Conservation (phyloP, 2,329 filamentous ascomycete species). For the Blumeria hordei region DNA sequence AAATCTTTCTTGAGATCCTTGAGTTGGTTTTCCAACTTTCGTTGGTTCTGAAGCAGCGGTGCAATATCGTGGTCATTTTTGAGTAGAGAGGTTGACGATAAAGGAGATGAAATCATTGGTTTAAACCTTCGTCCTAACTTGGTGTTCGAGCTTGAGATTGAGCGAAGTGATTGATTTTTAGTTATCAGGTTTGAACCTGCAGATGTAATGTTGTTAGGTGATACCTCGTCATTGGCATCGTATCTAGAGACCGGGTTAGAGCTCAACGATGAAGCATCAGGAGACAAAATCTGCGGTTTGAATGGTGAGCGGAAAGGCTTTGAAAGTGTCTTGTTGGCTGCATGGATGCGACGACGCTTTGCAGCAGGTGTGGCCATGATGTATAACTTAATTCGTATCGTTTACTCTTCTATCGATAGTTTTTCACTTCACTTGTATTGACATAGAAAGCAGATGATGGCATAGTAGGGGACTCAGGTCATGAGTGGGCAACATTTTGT, state of each 20-base stretch:
- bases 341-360: constrained; percentile 39
- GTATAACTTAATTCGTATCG: no score
- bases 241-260: background rate
- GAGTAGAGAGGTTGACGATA: constrained; percentile 12
- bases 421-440: no score
- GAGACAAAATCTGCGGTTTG: constrained; percentile 22
- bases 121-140: background rate
- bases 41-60: constrained; percentile 12
- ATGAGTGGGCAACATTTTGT: no score
- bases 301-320: constrained; percentile 54
- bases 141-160: constrained; percentile 1
- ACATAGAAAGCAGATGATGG: no score
- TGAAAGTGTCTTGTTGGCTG: constrained; percentile 30
- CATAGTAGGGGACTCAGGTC: no score
- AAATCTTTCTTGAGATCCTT: constrained; percentile 18
- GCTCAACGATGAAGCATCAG: background rate
- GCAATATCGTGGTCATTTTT: constrained; percentile 14
- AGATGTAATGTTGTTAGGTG: background rate
- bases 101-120: constrained; percentile 11
- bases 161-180: background rate
- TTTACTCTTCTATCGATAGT: no score
- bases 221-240: background rate
- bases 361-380: constrained; percentile 25
- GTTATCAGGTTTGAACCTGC: background rate
- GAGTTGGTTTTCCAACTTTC: constrained; percentile 14